phyloP scores from a whole-genome alignment of 495 filamentous ascomycete genomes.

The Hypoxylon intermedium region DNA sequence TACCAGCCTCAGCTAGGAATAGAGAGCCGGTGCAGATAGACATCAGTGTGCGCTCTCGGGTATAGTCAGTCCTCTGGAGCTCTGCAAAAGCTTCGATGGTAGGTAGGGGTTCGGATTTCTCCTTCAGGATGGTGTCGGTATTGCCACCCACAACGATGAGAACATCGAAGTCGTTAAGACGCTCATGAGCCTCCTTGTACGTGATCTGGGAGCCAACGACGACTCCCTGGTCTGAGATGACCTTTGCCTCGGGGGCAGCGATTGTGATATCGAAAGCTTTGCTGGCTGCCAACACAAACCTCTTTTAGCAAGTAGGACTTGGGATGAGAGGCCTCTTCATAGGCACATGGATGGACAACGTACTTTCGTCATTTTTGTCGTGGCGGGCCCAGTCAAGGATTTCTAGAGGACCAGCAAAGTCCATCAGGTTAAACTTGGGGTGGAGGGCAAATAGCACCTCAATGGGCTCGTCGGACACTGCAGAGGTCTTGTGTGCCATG shows the following conservation, averaged over 20 bases:
- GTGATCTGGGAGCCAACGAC: constrained; percentile 75
- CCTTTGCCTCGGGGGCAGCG: constrained; percentile 60
- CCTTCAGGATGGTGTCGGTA: constrained; percentile 59
- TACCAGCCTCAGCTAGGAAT: constrained; percentile 72
- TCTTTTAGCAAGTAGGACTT: constrained; percentile 14
- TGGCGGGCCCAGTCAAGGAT: constrained; percentile 65
- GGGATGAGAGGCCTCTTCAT: constrained; percentile 11
- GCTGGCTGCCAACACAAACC: constrained; percentile 45
- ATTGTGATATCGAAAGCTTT: constrained; percentile 74
- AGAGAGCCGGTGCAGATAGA: constrained; percentile 79
- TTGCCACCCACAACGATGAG: constrained; percentile 72
- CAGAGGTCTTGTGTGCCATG: constrained; percentile 58
- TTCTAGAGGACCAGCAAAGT: constrained; percentile 73
- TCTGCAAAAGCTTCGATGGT: constrained; percentile 72
- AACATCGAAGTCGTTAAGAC: constrained; percentile 73
- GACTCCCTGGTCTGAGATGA: constrained; percentile 75
- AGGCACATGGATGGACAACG: constrained; percentile 34
- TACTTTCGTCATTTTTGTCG: constrained; percentile 67
- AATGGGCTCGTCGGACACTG: constrained; percentile 58
- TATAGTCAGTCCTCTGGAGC: constrained; percentile 70
- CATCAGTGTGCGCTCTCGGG: constrained; percentile 73
- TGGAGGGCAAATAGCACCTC: constrained; percentile 60
- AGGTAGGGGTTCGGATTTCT: constrained; percentile 65
- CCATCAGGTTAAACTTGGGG: constrained; percentile 61
- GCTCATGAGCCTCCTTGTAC: constrained; percentile 68